phyloP scores from a whole-genome alignment of 768 basidiomycete genomes.

The Boletus subcaerulescens region DNA sequence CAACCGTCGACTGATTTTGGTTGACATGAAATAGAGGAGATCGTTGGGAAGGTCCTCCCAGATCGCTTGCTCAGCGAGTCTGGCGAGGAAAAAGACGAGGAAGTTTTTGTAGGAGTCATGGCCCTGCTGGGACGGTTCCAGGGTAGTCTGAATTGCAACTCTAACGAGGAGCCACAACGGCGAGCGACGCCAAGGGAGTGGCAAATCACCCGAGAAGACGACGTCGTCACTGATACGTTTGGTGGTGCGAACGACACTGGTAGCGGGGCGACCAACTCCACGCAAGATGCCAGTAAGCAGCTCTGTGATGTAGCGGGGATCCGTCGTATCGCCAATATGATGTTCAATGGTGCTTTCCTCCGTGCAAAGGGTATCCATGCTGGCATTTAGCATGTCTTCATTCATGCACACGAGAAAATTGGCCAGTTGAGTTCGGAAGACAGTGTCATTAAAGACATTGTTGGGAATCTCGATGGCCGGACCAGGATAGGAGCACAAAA shows the following conservation, averaged over 20 bases:
- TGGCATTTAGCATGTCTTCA: conserved; percentile 30
- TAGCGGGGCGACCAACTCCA: conserved; percentile 25
- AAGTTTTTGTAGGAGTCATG: conserved; percentile 44
- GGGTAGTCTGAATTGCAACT: conserved; percentile 32
- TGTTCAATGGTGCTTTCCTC: not conserved
- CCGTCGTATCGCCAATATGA: conserved; percentile 11
- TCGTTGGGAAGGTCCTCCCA: conserved; percentile 16
- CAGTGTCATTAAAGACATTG: conserved; percentile 22
- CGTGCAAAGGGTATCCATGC: no score
- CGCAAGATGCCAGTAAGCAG: conserved; percentile 44
- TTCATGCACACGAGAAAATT: conserved; percentile 37
- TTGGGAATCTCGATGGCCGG: conserved; percentile 39
- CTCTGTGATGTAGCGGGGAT: conserved; percentile 46
- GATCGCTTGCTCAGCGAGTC: conserved; percentile 22
- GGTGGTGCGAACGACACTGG: conserved; percentile 16
- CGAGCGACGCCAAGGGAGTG: conserved; percentile 35
- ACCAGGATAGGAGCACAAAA: conserved; percentile 44
- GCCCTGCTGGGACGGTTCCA: conserved; percentile 13
- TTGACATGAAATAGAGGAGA: conserved; percentile 27
- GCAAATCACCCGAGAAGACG: conserved; percentile 15
- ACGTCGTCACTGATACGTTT: conserved; percentile 34
- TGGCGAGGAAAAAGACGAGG: conserved; percentile 40
- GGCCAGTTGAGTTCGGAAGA: conserved; percentile 36
- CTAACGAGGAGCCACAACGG: conserved; percentile 38
- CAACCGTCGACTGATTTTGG: conserved; percentile 26